phyloP scores from a whole-genome alignment of 2,329 filamentous ascomycete species.

The Penicillium sp. region DNA sequence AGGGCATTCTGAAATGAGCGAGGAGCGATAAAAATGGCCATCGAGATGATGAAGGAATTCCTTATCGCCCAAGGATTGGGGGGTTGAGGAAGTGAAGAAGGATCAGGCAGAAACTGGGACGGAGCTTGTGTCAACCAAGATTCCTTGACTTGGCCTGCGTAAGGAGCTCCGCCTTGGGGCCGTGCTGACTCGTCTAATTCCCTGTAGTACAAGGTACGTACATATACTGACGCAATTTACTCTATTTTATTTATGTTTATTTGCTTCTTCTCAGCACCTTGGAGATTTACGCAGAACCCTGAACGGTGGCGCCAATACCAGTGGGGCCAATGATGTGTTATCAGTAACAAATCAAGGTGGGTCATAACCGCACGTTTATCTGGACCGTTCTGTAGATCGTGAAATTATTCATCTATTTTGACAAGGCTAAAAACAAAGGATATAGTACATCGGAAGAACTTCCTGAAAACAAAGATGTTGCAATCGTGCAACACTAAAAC shows the following conservation, averaged over 20 bases:
- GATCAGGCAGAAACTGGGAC: not conserved
- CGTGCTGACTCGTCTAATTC: not conserved
- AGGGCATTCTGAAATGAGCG: conserved; percentile 48
- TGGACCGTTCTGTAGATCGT: not conserved
- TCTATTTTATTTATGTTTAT: not conserved
- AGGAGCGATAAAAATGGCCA: conserved; percentile 49
- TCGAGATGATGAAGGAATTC: conserved; percentile 21
- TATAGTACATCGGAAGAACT: conserved; percentile 12
- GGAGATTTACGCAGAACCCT: not conserved
- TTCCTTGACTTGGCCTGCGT: not conserved
- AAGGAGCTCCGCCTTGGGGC: not conserved
- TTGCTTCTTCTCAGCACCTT: not conserved
- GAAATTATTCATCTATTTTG: not conserved
- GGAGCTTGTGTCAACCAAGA: conserved; percentile 6
- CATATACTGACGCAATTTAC: not conserved
- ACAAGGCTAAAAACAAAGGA: not conserved
- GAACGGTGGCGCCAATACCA: not conserved
- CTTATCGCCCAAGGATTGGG: not conserved
- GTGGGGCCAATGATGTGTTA: not conserved
- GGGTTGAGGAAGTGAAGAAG: not conserved
- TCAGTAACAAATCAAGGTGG: conserved; percentile 10
- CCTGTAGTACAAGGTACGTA: not conserved
- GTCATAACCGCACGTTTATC: conserved; percentile 2
- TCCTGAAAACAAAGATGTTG: not conserved
- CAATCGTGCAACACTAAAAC: not conserved